Base-by-base conservation (phyloP, 1,284 basidiomycete species). In the Trametes sp. region DNA sequence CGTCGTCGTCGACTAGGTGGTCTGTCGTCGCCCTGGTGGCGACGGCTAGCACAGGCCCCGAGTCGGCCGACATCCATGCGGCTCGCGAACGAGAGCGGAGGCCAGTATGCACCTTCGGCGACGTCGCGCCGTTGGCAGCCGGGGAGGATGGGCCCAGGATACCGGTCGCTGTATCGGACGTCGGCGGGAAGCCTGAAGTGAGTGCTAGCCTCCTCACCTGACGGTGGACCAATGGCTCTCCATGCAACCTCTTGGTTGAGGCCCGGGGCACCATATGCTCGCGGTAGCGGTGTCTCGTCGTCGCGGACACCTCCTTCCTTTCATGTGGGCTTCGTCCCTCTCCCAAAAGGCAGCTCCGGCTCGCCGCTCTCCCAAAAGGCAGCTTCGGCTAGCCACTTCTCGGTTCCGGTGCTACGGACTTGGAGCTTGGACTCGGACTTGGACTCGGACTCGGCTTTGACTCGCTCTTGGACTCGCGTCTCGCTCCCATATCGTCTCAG, bases 281-380 rank as follows among this genome's bases (percentile, higher is more conserved):
- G 50, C 21, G 50, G 21, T n/a, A 9, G 50, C 23, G 33, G 50
- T 33, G 50, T 51, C 50, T 14, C n/a, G 50, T 51, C 33, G n/a
- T 51, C 19, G 33, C 31, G 33, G n/a, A n/a, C 35, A 21, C 21
- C 31, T 51, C 50, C 49, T 24, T 33, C 31, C 31, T 51, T 50
- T 26, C 45, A 33, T 9, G 49, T 13, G 49, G 31, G 21, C 35
- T 36, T 35, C 19, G 33, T 6, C 19, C 50, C 16, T 51, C 50
- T 16, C 28, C 7, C 45, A 41, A 41, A 41, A 41, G n/a, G 23
- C 42, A 23, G 29, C 28, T 31, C n/a, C 48, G 48, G 29, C 48
- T 49, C 28, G 19, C 4, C 28, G 8, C 29, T n/a, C n/a, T 50
- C 48, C 31, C 6, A 6, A 11, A 6, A 6, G 11, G 44, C 24